Base-by-base conservation (phyloP, 2,329 filamentous ascomycete species). In the Kalaharituber pfeilii region DNA sequence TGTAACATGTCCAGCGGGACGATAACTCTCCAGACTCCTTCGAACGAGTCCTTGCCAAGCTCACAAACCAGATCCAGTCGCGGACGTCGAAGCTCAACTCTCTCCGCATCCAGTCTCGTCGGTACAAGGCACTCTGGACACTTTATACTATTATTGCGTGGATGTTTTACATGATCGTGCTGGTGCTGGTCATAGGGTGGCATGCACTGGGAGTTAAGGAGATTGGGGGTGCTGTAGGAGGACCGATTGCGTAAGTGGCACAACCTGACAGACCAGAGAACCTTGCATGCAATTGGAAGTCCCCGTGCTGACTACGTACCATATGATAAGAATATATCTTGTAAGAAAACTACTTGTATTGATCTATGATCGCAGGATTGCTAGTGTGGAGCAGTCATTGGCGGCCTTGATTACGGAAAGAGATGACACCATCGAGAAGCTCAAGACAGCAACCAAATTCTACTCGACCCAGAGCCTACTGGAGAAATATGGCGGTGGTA, bases 361-460 rank as follows among this genome's bases (percentile, higher is more conserved):
- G 8, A 84, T 84, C 69, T 98, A 86, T 70, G 83, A 82, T 62
- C 93, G 84, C 67, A 84, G 86, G 57, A 82, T 91, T 63, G 77
- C 82, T 22, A 78, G 74, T 15, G 75, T 84, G 9, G 78, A 82
- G 61, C 68, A 73, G 36, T 76, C 82, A 39, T 74, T 96, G 27
- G 82, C 89, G 62, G 77, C 77, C 20, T 76, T 88, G 30, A 80
- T 88, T 64, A 78, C 79, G 53, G 84, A 95, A 68, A 80, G 89
- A 53, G 79, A 84, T 56, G 80, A 80, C 63, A 94, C 88, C 1
- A 96, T 98, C 60, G 83, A 94, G 67, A 88, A 88, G 69, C 78
- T 98, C 59, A 98, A 98, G 70, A 81, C 83, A 56, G 88, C 88
- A 25, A 98, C 91, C 29, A 94, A 85, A 68, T 98, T 95, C 71